These are phyloP conservation scores for Escovopsis sp. DNA, from an alignment of 2,329 filamentous ascomycete genomes.

Conservation along the genomic window DNA sequence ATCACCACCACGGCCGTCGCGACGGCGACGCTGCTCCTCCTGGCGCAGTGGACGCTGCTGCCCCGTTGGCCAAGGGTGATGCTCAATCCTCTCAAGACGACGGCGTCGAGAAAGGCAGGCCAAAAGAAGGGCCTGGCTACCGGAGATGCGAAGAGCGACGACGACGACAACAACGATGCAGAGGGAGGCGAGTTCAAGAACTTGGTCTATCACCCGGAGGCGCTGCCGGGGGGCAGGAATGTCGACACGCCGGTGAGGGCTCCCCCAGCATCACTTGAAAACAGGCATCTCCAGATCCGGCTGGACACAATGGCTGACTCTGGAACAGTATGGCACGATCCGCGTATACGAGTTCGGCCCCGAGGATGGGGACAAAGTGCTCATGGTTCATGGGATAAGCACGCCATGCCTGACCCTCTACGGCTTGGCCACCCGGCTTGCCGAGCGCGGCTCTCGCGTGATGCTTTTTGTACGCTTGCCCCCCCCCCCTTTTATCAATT, in stretches of 20 bases:
- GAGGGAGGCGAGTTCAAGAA: conserved; percentile 21
- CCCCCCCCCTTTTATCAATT: background rate
- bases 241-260: conserved; percentile 49
- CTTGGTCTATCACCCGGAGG: conserved; percentile 48
- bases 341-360: conserved; percentile 76
- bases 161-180: conserved; percentile 5
- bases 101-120: conserved; percentile 13
- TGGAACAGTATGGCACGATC: conserved; percentile 48
- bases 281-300: background rate
- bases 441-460: conserved; percentile 56
- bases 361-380: conserved; percentile 53
- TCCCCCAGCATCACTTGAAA: too few species aligned
- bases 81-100: conserved; percentile 29
- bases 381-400: conserved; percentile 73
- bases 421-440: conserved; percentile 52
- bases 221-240: conserved; percentile 58
- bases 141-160: too few species aligned
- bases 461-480: conserved; percentile 51
- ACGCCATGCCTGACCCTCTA: conserved; percentile 64
- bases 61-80: conserved; percentile 25
- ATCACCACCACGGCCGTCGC: conserved; percentile 27
- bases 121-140: too few species aligned
- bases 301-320: conserved; percentile 2
- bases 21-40: conserved; percentile 24
- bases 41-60: conserved; percentile 23